These are phyloP conservation scores for Aureobasidium pullulans DNA, from an alignment of 2,329 filamentous ascomycete genomes.

Conservation along the genomic window DNA sequence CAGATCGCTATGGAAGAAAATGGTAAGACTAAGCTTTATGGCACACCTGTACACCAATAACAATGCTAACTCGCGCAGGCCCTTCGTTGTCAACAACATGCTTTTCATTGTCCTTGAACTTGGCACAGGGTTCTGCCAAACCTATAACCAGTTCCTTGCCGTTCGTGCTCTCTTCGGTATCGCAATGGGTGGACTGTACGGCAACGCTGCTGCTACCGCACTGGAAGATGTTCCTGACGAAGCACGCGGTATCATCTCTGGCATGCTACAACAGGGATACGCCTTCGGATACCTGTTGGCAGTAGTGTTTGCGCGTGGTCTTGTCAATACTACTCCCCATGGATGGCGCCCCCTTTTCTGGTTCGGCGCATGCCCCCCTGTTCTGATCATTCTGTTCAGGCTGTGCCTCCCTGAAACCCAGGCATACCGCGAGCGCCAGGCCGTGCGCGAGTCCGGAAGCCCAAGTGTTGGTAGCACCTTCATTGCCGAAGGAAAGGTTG, in stretches of 20 bases:
- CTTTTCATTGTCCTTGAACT: constrained; percentile 32
- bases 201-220: constrained; percentile 31
- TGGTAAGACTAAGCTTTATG: constrained; percentile 17
- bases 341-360: constrained; percentile 77
- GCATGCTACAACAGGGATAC: constrained; percentile 30
- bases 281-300: constrained; percentile 53
- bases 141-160: constrained; percentile 29
- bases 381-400: constrained; percentile 69
- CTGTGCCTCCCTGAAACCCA: constrained; percentile 69
- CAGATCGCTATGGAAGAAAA: constrained; percentile 27
- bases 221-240: constrained; percentile 34
- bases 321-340: constrained; percentile 66
- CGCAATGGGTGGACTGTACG: constrained; percentile 30
- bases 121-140: constrained; percentile 31
- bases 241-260: constrained; percentile 32
- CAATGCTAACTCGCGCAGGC: background rate
- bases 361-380: constrained; percentile 75
- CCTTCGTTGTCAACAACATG: constrained; percentile 30
- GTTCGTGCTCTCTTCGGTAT: constrained; percentile 31
- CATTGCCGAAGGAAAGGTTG: constrained; percentile 66
- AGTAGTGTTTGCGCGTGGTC: constrained; percentile 49
- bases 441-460: constrained; percentile 47
- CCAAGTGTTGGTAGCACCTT: constrained; percentile 58
- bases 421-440: constrained; percentile 58
- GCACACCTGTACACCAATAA: background rate